Base-by-base conservation (phyloP, 1,139 yeast species). In the Suhomyces atakaporum region DNA sequence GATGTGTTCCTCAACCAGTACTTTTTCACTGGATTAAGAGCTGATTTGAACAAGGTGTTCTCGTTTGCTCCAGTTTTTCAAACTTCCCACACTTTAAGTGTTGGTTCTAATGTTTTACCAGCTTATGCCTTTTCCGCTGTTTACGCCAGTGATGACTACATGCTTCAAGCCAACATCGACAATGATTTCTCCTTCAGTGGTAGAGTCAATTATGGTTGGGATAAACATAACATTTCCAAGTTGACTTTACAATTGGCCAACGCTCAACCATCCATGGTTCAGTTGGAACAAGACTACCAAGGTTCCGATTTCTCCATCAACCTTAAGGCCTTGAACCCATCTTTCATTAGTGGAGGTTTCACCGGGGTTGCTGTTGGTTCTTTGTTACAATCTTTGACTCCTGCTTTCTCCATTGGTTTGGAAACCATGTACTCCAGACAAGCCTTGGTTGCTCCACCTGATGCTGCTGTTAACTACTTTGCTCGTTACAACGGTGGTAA, bases 1-100 rank as follows among this genome's bases (percentile, higher is more conserved):
- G 97, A 90, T 62, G 97, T 90, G 25, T 88, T 92, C 61, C 77
- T 89, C 58, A 81, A 77, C 60, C 95, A 89, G 61, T 86, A 87
- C 70, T 83, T 84, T 66, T 92, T 92, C 77, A 85, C 96, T 31
- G 99, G 99, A 43, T 77, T 94, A 57, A 84, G 96, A 63, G 98
- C 98, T 41, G 98, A 92, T 63, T 78, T 92, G 56, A 87, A 88
- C 71, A 92, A 92, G 75, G 89, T 92, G 16, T 88, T 94, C 59
- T 72, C 86, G 49, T 77, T 90, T 77, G 81, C 83, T 63, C 97
- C 98, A 42, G 95, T 90, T 42, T 92, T 94, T 84, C 98, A 94
- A 74, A 86, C 95, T 43, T 85, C 96, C 45, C 98, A 94, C 64
- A 84, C 97, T 40, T 85, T 94, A 60, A 77, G 95, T 34, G 71